These are phyloP conservation scores for Dipteronia dyeriana DNA, from an alignment of 345 rosid genomes.

Conservation along the genomic window DNA sequence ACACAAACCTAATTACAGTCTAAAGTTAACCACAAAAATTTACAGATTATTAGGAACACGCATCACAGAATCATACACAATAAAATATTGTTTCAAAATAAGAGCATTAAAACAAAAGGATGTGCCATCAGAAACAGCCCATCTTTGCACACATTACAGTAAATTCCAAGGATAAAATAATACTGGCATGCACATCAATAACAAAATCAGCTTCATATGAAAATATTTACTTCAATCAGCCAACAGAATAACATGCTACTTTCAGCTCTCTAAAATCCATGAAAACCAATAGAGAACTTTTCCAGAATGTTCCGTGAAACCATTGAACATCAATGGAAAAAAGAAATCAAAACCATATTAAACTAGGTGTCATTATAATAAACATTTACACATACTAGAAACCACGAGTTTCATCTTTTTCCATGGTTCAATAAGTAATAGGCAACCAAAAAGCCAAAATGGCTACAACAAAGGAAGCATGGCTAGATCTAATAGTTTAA, in stretches of 20 bases:
- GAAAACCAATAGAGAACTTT: not conserved
- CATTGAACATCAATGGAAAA: not conserved
- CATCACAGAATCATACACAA: not conserved
- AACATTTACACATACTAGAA: not conserved
- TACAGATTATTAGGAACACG: not conserved
- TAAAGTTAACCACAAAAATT: not conserved
- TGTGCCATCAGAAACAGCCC: not conserved
- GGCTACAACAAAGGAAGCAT: slow-evolving; percentile 14
- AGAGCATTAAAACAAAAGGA: not conserved
- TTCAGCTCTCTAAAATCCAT: not conserved
- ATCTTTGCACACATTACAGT: not conserved
- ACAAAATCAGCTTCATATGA: not conserved
- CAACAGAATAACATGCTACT: not conserved
- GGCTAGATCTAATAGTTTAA: slow-evolving; percentile 22
- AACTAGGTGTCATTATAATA: slow-evolving; percentile 11
- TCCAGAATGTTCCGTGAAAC: not conserved
- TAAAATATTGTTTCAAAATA: slow-evolving; percentile 1
- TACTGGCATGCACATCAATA: not conserved
- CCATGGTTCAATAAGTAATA: slow-evolving; percentile 4
- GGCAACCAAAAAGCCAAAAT: slow-evolving; percentile 15
- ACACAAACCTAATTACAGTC: slow-evolving; percentile 3
- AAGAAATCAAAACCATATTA: slow-evolving; percentile 4
- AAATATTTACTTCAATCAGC: not conserved
- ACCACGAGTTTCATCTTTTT: slow-evolving; percentile 11
- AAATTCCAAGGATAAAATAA: not conserved